These are phyloP conservation scores for Brassica nigra DNA, from an alignment of 345 rosid species.

Conservation along the genomic window DNA sequence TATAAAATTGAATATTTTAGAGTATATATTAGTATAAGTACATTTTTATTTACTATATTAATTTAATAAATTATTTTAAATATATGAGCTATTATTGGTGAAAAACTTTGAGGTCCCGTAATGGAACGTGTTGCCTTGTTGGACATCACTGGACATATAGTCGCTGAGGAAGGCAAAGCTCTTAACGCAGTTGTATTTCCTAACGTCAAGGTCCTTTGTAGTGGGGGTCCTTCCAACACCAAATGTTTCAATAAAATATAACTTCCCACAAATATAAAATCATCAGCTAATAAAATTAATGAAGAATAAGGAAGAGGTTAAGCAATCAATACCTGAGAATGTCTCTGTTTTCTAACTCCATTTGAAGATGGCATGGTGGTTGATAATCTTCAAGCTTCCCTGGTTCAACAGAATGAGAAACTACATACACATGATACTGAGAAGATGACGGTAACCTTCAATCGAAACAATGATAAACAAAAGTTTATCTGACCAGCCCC, in stretches of 20 bases:
- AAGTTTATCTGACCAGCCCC: background rate
- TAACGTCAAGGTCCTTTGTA: conserved; percentile 81
- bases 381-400: background rate
- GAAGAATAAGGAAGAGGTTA: background rate
- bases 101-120: conserved; percentile 95
- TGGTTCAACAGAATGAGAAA: too few relatives aligned
- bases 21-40: background rate
- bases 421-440: background rate
- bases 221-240: conserved; percentile 98
- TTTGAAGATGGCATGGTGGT: background rate
- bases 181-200: conserved; percentile 84
- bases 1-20: too few relatives aligned
- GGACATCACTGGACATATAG: conserved; percentile 87
- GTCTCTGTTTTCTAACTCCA: background rate
- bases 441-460: background rate
- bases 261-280: background rate
- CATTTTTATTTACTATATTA: background rate
- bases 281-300: background rate
- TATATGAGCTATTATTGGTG: conserved; percentile 53
- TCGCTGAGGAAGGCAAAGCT: conserved; percentile 92
- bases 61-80: too few relatives aligned
- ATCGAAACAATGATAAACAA: too few relatives aligned
- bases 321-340: background rate
- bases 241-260: conserved; percentile 48
- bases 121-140: conserved; percentile 85